These are phyloP conservation scores for Pythium diclinum DNA, from an alignment of 352 stramenopile species.

Conservation along the genomic window DNA sequence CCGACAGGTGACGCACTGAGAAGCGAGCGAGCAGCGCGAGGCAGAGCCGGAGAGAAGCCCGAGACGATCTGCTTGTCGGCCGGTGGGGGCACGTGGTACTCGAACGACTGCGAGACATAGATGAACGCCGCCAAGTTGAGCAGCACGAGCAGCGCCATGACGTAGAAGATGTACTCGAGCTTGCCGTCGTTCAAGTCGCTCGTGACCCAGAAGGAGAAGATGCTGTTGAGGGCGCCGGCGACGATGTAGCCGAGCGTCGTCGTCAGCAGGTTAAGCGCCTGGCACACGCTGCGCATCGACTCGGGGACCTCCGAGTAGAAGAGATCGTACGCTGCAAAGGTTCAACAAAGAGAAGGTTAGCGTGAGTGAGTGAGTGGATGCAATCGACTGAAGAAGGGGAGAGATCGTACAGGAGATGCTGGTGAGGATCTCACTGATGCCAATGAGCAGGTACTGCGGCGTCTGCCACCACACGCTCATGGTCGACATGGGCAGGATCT, in stretches of 20 bases:
- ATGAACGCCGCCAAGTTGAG: constrained; percentile 67
- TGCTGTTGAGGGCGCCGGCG: constrained; percentile 75
- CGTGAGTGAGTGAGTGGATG: neutral
- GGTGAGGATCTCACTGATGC: constrained; percentile 86
- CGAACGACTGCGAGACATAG: constrained; percentile 74
- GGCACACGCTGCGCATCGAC: constrained; percentile 89
- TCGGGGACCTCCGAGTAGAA: constrained; percentile 91
- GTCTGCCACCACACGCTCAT: constrained; percentile 91
- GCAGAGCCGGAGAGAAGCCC: constrained; percentile 31
- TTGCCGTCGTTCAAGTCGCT: constrained; percentile 88
- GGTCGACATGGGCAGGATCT: constrained; percentile 65
- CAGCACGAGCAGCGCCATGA: constrained; percentile 71
- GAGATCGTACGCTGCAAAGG: constrained; percentile 72
- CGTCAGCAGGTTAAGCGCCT: constrained; percentile 88
- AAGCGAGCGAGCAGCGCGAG: constrained; percentile 24
- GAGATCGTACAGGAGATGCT: constrained; percentile 83
- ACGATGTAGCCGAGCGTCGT: constrained; percentile 89
- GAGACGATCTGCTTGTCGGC: constrained; percentile 34
- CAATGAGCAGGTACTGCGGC: constrained; percentile 89
- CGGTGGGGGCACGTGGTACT: constrained; percentile 52
- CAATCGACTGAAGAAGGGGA: neutral
- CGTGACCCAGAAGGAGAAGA: constrained; percentile 90
- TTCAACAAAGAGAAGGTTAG: constrained; percentile 1
- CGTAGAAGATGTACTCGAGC: constrained; percentile 89
- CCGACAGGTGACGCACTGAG: constrained; percentile 14